Percentiles rank a stretch among this genome's conserved stretches.
Evolutionary conservation across 2,329 filamentous ascomycete species (phyloP).

Genomic region (Sclerotinia trifoliorum): DNA sequence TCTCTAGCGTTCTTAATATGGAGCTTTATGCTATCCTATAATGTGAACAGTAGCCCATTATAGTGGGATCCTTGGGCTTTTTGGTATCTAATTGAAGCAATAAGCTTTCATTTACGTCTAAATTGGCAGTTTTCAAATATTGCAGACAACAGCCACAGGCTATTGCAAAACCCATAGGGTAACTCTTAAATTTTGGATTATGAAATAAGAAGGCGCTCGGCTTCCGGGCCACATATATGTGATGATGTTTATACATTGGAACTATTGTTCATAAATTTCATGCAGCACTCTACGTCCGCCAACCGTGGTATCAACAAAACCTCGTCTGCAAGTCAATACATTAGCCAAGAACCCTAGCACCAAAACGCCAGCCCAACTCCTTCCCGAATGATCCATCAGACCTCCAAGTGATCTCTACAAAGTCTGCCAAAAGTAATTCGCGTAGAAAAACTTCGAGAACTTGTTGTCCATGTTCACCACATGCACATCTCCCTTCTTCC

Average conservation of each 20-base stretch:
- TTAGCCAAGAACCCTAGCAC: background rate
- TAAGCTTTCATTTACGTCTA: no score
- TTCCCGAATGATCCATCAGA: background rate
- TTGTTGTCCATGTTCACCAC: constrained; percentile 93
- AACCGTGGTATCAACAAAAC: constrained; percentile 14
- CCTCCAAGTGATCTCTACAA: constrained; percentile 51
- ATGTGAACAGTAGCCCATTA: background rate
- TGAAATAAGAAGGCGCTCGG: background rate
- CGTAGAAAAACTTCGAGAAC: constrained; percentile 87
- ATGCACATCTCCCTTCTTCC: constrained; percentile 85
- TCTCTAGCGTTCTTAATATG: constrained; percentile 1
- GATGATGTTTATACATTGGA: constrained; percentile 9
- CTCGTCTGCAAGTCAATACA: background rate
- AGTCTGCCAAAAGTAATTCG: constrained; percentile 93
- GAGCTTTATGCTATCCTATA: no score
- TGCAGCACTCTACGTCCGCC: background rate
- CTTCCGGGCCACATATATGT: background rate
- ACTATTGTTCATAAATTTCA: constrained; percentile 8
- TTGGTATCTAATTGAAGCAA: background rate
- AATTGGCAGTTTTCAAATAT: background rate
- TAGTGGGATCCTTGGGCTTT: background rate
- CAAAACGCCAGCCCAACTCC: constrained; percentile 9
- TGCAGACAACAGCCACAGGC: background rate
- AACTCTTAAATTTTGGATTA: background rate
- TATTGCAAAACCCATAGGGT: background rate